phyloP scores from a whole-genome alignment of 2,329 filamentous ascomycete genomes.

The Alternaria gansuensis region DNA sequence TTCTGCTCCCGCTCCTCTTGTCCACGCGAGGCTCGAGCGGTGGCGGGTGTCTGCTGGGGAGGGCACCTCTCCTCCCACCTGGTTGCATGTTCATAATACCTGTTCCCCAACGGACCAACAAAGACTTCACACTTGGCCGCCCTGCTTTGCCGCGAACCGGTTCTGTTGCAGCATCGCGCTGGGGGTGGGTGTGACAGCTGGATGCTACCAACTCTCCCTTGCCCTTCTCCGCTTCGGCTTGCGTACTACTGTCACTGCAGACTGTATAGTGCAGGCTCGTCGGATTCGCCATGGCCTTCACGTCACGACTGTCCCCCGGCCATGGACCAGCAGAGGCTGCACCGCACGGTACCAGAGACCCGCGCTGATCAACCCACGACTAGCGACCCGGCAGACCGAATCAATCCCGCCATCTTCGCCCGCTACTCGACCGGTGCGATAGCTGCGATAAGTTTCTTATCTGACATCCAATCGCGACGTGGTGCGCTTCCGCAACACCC shows the following conservation, averaged over 20 bases:
- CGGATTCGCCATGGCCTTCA: not conserved
- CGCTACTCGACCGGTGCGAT: constrained; percentile 33
- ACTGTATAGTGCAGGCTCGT: not conserved
- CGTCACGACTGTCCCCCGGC: constrained; percentile 10
- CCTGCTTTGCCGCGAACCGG: constrained; percentile 1
- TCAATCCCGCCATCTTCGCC: constrained; percentile 29
- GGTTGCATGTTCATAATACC: constrained; percentile 25
- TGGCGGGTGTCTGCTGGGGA: constrained; percentile 26
- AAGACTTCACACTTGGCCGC: not conserved
- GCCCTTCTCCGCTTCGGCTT: constrained; percentile 4
- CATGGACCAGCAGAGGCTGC: constrained; percentile 12
- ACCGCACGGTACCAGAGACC: constrained; percentile 19
- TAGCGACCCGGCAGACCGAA: constrained; percentile 33
- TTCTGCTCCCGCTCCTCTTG: not conserved
- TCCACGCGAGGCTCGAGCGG: constrained; percentile 10
- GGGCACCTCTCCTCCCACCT: constrained; percentile 21
- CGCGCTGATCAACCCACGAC: constrained; percentile 45
- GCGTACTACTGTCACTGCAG: not conserved
- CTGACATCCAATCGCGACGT: constrained; percentile 35
- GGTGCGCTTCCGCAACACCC: constrained; percentile 38
- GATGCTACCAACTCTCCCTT: not conserved
- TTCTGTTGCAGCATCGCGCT: not conserved
- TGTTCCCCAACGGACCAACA: constrained; percentile 11
- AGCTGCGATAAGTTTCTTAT: constrained; percentile 35
- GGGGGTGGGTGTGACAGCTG: constrained; percentile 4